These are phyloP conservation scores for Gnomoniopsis smithogilvyi DNA, from an alignment of 2,329 filamentous ascomycete species.

Conservation along the genomic window DNA sequence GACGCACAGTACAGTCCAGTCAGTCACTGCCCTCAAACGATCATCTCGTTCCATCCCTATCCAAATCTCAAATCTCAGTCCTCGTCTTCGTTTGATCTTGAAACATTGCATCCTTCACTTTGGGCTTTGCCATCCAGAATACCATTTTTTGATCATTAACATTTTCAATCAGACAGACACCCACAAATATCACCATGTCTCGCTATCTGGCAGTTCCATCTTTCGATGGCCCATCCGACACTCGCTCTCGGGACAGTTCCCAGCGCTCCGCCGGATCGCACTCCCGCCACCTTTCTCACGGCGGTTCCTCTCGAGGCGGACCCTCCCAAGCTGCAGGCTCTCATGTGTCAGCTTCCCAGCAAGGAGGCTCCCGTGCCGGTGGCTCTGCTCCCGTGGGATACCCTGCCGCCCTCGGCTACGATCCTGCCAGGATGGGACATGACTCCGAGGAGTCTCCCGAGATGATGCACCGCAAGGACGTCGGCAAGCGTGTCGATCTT, in stretches of 20 bases:
- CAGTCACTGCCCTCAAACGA: no score
- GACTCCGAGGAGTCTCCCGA: not conserved
- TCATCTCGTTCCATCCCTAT: no score
- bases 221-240: conserved; percentile 17
- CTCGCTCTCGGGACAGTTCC: conserved; percentile 11
- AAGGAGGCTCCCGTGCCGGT: not conserved
- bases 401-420: conserved; percentile 33
- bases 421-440: conserved; percentile 34
- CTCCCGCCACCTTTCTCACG: not conserved
- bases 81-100: no score
- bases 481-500: conserved; percentile 50
- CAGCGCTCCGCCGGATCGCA: not conserved
- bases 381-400: conserved; percentile 8
- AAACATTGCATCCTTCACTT: no score
- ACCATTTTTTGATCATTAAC: not conserved
- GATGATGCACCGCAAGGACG: conserved; percentile 19
- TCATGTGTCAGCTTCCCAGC: not conserved
- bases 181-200: conserved; percentile 7
- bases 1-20: no score
- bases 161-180: not conserved
- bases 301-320: no score
- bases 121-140: no score
- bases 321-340: conserved; percentile 2
- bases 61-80: no score
- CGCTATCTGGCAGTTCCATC: conserved; percentile 6